Base-by-base conservation (phyloP, 768 basidiomycete species). In the Naganishia randhawae region DNA sequence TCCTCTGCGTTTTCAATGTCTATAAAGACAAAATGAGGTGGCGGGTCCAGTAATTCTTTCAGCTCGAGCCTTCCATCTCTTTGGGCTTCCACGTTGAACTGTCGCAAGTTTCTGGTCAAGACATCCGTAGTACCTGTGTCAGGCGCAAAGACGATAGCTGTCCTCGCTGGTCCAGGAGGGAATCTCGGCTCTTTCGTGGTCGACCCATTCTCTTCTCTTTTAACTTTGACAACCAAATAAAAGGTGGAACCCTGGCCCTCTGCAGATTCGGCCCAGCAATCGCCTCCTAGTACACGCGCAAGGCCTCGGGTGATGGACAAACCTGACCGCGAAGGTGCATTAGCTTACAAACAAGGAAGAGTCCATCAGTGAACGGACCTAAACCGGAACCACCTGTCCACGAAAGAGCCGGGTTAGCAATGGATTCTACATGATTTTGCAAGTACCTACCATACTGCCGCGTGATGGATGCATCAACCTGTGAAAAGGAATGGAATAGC, bases 401-500 rank as follows among this genome's bases (percentile, higher is more conserved):
- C 3, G n/a, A 10, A 55, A 32, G 2, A 16, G 33, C n/a, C 41
- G 32, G 13, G 42, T 33, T 32, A 39, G 10, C 48, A 9, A 4
- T 10, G 16, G 13, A 22, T n/a, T n/a, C n/a, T n/a, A n/a, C n/a
- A n/a, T n/a, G n/a, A n/a, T n/a, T n/a, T n/a, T n/a, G n/a, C n/a
- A 37, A 1, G 3, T 10, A 71, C 68, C 16, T 45, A 72, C 71
- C 75, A 50, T 69, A 74, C 53, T 68, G 71, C 13, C 76, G 54
- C 11, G 75, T 73, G 39, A 75, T 75, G 19, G 68, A 71, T 27
- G 69, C 69, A 42, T 78, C 77, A 9, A 78, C 63, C 54, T 78
- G 77, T 19, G 71, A 73, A 63, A 78, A 78, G 42, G 68, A 66
- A 14, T 68, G 68, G 66, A 77, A 78, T 0, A 78, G 70, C 51